Evolutionary conservation across 1,284 basidiomycete species (phyloP).

Genomic region (Trichosporon coremiiforme): DNA sequence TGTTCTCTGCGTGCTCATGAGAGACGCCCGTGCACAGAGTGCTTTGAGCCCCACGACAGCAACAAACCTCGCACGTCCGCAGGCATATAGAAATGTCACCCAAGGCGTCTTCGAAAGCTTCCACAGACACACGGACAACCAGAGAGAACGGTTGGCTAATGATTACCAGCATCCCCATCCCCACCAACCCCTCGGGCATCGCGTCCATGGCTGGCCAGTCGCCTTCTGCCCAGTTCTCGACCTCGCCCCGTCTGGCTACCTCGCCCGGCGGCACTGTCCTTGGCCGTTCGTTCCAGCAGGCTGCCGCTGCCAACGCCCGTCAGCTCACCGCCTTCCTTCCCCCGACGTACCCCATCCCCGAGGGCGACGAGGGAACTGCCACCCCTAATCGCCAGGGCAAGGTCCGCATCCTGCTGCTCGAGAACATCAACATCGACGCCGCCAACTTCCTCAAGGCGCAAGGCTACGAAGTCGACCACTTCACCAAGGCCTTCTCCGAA

Average conservation of each 20-base stretch:
- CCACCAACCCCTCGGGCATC: conserved; percentile 52
- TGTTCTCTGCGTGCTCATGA: neutral
- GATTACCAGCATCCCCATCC: conserved; percentile 53
- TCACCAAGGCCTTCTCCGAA: conserved; percentile 82
- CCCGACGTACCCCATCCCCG: conserved; percentile 43
- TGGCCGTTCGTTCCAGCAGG: conserved; percentile 18
- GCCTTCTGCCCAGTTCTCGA: conserved; percentile 32
- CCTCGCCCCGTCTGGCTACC: conserved; percentile 33
- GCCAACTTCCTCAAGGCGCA: conserved; percentile 77
- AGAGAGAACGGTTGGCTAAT: neutral
- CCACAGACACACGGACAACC: neutral
- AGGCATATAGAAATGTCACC: neutral
- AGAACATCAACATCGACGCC: conserved; percentile 94
- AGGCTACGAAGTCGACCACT: conserved; percentile 88
- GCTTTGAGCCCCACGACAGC: neutral
- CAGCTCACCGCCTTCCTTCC: conserved; percentile 56
- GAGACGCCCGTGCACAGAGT: neutral
- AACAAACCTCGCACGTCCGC: neutral
- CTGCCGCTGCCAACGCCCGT: conserved; percentile 37
- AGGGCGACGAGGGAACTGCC: conserved; percentile 37
- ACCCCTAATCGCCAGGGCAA: conserved; percentile 43
- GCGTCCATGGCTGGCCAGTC: conserved; percentile 40
- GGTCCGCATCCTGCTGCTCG: conserved; percentile 71
- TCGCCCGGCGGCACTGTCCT: conserved; percentile 35
- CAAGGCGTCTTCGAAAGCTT: neutral